Evolutionary conservation across 805 yeast species (phyloP).

Genomic region (Lipomyces kockii): DNA sequence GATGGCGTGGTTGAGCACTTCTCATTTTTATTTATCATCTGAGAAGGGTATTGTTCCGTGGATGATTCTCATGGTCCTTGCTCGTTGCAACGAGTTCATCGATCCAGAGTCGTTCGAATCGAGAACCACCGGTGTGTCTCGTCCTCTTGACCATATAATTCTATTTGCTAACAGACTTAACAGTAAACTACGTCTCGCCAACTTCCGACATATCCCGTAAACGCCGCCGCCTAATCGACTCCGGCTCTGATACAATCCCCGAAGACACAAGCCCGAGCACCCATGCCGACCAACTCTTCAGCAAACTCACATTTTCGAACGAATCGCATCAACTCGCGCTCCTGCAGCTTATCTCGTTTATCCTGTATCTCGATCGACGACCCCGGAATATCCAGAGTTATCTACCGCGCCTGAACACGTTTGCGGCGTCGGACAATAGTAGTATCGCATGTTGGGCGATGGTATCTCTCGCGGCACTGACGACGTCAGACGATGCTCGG

Average conservation of each 20-base stretch:
- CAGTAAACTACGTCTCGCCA: not conserved
- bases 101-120: conserved; percentile 5
- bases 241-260: not conserved
- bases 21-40: conserved; percentile 11
- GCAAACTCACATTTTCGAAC: not conserved
- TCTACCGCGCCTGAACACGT: not conserved
- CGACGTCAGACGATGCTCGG: not conserved
- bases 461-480: conserved; percentile 17
- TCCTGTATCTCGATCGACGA: not conserved
- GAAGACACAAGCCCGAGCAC: conserved; percentile 1
- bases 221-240: conserved; percentile 13
- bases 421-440: conserved; percentile 14
- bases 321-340: conserved; percentile 8
- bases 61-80: conserved; percentile 24
- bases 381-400: not conserved
- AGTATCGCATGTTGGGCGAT: conserved; percentile 29
- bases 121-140: not conserved
- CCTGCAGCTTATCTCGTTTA: conserved; percentile 23
- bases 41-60: conserved; percentile 19
- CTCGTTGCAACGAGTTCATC: conserved; percentile 12
- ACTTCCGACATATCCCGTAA: not conserved
- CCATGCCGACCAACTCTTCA: not conserved
- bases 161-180: not conserved
- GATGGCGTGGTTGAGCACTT: conserved; percentile 12
- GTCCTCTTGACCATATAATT: not conserved